Evolutionary conservation across 2,329 filamentous ascomycete genomes (phyloP).

Genomic region (Exophiala xenobiotica): DNA sequence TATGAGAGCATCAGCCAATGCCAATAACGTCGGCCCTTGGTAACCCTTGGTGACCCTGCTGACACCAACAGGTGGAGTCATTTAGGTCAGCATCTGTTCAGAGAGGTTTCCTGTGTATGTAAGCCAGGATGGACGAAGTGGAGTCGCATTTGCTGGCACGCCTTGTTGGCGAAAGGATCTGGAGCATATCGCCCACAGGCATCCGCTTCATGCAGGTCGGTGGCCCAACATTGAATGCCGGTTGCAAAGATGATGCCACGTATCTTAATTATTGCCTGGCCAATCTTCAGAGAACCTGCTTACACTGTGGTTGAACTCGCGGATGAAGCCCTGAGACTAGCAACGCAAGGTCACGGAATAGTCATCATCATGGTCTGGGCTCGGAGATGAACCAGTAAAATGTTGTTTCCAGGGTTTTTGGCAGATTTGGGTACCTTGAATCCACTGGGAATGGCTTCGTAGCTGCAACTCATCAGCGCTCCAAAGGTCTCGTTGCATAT

Average conservation of each 20-base stretch:
- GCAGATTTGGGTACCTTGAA: too few species aligned
- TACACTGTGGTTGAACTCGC: too few species aligned
- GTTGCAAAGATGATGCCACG: too few species aligned
- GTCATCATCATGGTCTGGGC: too few species aligned
- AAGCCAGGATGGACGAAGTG: not conserved
- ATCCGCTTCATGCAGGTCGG: not conserved
- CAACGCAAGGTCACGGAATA: too few species aligned
- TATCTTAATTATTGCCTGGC: too few species aligned
- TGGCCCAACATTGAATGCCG: too few species aligned
- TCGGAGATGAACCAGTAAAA: too few species aligned
- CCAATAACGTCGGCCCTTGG: too few species aligned
- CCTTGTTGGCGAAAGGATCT: not conserved
- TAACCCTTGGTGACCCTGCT: not conserved
- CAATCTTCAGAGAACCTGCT: too few species aligned
- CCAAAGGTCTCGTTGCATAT: not conserved
- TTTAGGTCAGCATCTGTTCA: slow-evolving; percentile 5
- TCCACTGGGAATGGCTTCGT: not conserved
- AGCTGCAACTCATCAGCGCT: not conserved
- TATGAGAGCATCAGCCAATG: not conserved
- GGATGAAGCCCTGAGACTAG: too few species aligned
- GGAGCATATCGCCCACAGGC: not conserved
- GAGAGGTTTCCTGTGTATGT: slow-evolving; percentile 1
- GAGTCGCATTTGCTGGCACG: not conserved
- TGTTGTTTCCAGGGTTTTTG: too few species aligned
- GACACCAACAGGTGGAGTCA: not conserved